These are phyloP conservation scores for Ceratocystis eucalypticola DNA, from an alignment of 2,329 filamentous ascomycete species.

Conservation along the genomic window DNA sequence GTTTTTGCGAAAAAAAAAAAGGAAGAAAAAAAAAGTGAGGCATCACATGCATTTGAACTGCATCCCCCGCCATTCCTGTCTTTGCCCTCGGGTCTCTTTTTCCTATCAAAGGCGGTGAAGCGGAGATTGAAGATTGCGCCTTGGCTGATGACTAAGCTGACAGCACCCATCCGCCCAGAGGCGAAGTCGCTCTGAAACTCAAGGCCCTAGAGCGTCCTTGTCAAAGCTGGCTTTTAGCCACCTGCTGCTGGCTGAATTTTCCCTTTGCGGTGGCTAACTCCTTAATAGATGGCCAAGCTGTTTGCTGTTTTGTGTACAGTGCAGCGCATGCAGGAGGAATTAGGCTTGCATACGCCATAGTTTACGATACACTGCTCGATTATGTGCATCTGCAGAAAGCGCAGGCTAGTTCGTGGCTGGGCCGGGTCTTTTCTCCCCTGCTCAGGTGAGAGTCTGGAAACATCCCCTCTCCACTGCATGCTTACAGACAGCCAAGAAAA, in stretches of 20 bases:
- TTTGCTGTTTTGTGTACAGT: background rate
- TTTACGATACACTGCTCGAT: background rate
- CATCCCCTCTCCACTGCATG: background rate
- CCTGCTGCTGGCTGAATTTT: background rate
- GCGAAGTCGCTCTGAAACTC: background rate
- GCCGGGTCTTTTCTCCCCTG: background rate
- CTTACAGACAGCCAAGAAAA: background rate
- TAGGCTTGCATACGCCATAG: constrained; percentile 2
- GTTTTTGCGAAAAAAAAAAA: background rate
- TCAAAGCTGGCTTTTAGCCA: background rate
- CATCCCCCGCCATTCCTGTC: constrained; percentile 11
- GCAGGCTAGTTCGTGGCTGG: background rate
- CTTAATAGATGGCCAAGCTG: background rate
- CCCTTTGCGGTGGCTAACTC: background rate
- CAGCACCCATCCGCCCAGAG: background rate
- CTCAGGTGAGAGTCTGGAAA: background rate
- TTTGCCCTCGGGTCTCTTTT: background rate
- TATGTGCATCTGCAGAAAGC: background rate
- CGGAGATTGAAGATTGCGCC: background rate
- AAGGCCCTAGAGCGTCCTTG: background rate
- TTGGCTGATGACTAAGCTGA: background rate
- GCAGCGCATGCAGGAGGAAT: constrained; percentile 1
- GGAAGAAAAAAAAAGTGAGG: background rate
- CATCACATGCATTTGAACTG: constrained; percentile 8
- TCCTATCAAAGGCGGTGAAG: background rate